Base-by-base conservation (phyloP, 2,329 filamentous ascomycete species). In the Pseudogymnoascus pannorum region DNA sequence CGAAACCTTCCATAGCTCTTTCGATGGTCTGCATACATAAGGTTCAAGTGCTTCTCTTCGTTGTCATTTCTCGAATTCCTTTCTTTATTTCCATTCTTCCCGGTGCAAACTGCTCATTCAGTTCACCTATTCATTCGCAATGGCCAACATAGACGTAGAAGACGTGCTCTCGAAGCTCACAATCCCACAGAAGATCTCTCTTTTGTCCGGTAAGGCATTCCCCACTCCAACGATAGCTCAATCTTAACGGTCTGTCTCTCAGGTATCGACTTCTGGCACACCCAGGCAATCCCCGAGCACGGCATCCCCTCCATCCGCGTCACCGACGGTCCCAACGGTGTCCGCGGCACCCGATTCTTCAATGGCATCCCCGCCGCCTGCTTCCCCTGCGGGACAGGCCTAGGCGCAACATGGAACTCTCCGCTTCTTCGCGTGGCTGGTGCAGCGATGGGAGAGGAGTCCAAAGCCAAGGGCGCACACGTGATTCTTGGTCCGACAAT, bases 211-310 rank as follows among this genome's bases (percentile, higher is more conserved):
- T 79, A 64, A 59, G 73, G 36, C 36, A n/a, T 18, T 9, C 18
- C 20, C 38, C 36, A 57, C 31, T 2, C 5, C 14, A 26, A 26
- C 5, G 64, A 5, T 18, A 20, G 12, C 38, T 22, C 36, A 60
- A 29, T 48, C 31, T 35, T 26, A 36, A 3, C 16, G n/a, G n/a
- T n/a, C n/a, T n/a, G 18, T 26, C 9, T 18, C 16, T 61, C n/a
- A 81, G 84, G 84, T 61, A 79, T 81, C 65, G 86, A 89, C 73
- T 88, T 88, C 68, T 89, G 87, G 87, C 84, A 88, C 68, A 87
- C 86, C 33, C 81, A 83, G 66, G 72, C 81, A 12, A 75, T 89
- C 5, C 82, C 83, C 8, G 71, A 82, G 20, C 79, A 85, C 67
- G 81, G 82, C 1, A 78, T 89, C 33, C 86, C 86, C 5, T 84